Conservation (phyloP, 768 basidiomycete genomes). For the Chlorophyllum brunneum region DNA sequence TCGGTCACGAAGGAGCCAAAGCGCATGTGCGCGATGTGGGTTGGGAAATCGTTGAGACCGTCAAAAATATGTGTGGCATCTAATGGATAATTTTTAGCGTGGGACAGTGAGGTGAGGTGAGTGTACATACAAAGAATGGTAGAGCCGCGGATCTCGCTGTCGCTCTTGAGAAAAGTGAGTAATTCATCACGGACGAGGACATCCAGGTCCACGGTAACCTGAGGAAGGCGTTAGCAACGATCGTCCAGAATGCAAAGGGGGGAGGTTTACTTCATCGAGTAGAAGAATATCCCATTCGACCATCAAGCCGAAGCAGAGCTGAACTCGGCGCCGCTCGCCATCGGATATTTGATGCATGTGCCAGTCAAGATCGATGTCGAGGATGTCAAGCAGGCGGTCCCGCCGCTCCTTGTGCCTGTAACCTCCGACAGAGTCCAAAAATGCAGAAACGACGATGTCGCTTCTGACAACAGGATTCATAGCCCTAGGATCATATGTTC, state of each 20-base stretch:
- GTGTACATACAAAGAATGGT: conserved; percentile 90
- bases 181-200: conserved; percentile 91
- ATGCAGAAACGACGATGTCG: conserved; percentile 89
- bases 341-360: conserved; percentile 95
- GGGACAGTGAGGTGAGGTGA: conserved; percentile 4
- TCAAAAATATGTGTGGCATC: conserved; percentile 99
- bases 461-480: conserved; percentile 95
- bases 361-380: conserved; percentile 96
- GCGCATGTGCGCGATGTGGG: conserved; percentile 89
- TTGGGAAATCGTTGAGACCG: conserved; percentile 87
- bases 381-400: conserved; percentile 81
- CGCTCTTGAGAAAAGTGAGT: conserved; percentile 81
- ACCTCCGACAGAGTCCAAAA: conserved; percentile 96
- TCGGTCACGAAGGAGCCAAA: conserved; percentile 69
- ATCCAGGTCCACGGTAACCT: conserved; percentile 97
- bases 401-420: conserved; percentile 89
- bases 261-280: conserved; percentile 75
- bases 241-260: background rate
- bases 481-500: conserved; percentile 58
- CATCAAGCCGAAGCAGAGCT: conserved; percentile 97
- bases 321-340: conserved; percentile 88
- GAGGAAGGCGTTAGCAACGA: conserved; percentile 3
- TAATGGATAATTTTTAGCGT: conserved; percentile 23
- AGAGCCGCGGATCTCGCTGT: conserved; percentile 74
- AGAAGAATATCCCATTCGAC: conserved; percentile 88